Evolutionary conservation across 2,329 filamentous ascomycete species (phyloP), one percentile per base, ranked within the genome.

Genomic region (Scolecobasidium constrictum): DNA sequence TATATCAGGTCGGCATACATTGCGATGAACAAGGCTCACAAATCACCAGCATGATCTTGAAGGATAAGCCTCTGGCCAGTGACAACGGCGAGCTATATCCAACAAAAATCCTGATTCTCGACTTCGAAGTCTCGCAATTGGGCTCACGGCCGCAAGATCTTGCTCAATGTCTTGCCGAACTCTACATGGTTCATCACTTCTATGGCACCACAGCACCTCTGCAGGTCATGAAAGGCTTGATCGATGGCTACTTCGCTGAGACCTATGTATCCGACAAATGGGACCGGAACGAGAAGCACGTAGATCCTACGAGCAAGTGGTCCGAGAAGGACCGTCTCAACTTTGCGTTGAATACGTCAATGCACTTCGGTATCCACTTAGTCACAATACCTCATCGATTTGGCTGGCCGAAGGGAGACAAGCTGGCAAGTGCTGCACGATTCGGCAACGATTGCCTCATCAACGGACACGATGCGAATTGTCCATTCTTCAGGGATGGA

Each of bases 401-500:
- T 31, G 26, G 26, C 9, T 31, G 26, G 26, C 26, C 26, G 26
- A 31, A 31, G 26, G 26, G 26, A 31, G 26, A 31, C 9, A 31
- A 31, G 26, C 9, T 31, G 26, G 26, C n/a, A 31, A n/a, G 9
- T 31, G 9, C 9, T 31, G 26, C 26, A 7, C 26, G 26, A n/a
- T 31, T 31, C 9, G 26, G 26, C 9, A 31, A 31, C 26, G 26
- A 31, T n/a, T 31, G n/a, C n/a, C n/a, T 31, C 9, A 7, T 31
- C n/a, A 31, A 31, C n/a, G 26, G 26, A 31, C 26, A 31, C n/a
- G n/a, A 31, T n/a, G 26, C 26, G n/a, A n/a, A 31, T 31, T 31
- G 26, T 31, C 26, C 26, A 9, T n/a, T 7, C 9, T 31, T 31
- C 26, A 31, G n/a, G 26, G n/a, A 31, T 31, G 26, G 26, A 31